Percentiles rank a stretch among this genome's conserved stretches.
Evolutionary conservation across 345 rosid species (phyloP).

Genomic region (Viola odorata): DNA sequence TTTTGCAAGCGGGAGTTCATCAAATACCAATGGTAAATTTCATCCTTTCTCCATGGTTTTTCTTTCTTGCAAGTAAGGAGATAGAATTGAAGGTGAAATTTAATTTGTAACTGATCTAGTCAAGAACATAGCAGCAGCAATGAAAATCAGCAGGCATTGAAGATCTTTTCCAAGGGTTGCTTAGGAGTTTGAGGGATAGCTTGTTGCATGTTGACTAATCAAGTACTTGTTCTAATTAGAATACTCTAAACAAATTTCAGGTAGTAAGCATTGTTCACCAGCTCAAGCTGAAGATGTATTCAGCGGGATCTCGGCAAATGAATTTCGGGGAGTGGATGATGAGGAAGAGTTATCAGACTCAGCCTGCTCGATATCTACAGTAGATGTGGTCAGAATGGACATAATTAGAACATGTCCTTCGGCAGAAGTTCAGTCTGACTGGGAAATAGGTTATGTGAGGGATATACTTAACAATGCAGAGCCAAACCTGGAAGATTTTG

Average conservation of each 20-base stretch:
- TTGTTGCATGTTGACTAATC: too few relatives aligned
- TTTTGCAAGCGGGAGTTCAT: conserved; percentile 30
- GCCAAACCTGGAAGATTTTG: conserved; percentile 36
- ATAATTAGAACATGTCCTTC: conserved; percentile 17
- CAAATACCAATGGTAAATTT: conserved; percentile 21
- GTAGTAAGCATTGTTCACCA: conserved; percentile 8
- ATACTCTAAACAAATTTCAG: conserved; percentile 21
- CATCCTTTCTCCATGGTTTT: background rate
- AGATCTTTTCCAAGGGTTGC: too few relatives aligned
- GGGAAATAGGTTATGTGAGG: conserved; percentile 59
- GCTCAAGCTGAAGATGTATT: background rate
- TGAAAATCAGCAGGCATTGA: too few relatives aligned
- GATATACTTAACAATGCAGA: conserved; percentile 40
- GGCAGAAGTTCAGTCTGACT: conserved; percentile 21
- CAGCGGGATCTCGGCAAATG: conserved; percentile 5
- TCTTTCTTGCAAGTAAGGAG: background rate
- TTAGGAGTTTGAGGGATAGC: too few relatives aligned
- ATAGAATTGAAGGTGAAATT: background rate
- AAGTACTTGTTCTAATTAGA: background rate
- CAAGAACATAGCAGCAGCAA: too few relatives aligned
- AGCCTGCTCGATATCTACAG: conserved; percentile 34
- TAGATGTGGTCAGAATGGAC: conserved; percentile 16
- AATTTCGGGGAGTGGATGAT: conserved; percentile 15
- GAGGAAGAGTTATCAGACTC: conserved; percentile 36
- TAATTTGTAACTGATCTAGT: background rate